Evolutionary conservation across 345 rosid genomes (phyloP), one percentile per base, ranked within the genome.

Genomic region (Hibiscus tridactylites): DNA sequence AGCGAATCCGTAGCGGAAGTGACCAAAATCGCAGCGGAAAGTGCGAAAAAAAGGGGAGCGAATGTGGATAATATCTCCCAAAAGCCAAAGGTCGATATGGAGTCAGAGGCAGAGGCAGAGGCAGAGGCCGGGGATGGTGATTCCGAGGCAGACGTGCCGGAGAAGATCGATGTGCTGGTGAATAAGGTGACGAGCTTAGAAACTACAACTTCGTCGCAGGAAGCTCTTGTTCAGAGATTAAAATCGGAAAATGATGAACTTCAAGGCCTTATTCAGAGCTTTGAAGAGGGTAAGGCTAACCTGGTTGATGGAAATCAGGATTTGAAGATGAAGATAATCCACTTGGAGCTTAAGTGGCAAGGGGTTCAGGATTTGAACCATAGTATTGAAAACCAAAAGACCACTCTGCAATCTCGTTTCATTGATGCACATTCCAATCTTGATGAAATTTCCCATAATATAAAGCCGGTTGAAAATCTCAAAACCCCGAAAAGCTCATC

Each of bases 121-220:
- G n/a, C 47, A 0, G 47, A 85, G 54, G 85, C 63, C 6, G 88
- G 83, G 53, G 68, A 67, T 26, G 44, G 65, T 76, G 74, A 87
- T 31, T 77, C 86, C 11, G 79, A 85, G 16, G 81, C 70, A n/a
- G 96, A 96, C 66, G 84, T 92, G 88, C 90, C 91, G 24, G 98
- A 92, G 88, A 90, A 82, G 79, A 92, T 96, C 6, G 96, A 96
- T 78, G 95, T 85, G 75, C 88, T 91, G 17, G 99, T 87, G 71
- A 84, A 83, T 83, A 92, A 88, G 78, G 97, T 91, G 69, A 78
- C 91, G 72, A 76, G 71, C 79, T 73, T 96, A 74, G 98, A 92
- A 82, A 83, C 90, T 61, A 85, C 93, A 7, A 89, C 88, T 69
- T 86, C 97, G 1, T 87, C 96, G 0, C 96, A 96, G 76, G 76